These are phyloP conservation scores for Kazachstania kunashirensis DNA, from an alignment of 805 yeast genomes.

Conservation along the genomic window DNA sequence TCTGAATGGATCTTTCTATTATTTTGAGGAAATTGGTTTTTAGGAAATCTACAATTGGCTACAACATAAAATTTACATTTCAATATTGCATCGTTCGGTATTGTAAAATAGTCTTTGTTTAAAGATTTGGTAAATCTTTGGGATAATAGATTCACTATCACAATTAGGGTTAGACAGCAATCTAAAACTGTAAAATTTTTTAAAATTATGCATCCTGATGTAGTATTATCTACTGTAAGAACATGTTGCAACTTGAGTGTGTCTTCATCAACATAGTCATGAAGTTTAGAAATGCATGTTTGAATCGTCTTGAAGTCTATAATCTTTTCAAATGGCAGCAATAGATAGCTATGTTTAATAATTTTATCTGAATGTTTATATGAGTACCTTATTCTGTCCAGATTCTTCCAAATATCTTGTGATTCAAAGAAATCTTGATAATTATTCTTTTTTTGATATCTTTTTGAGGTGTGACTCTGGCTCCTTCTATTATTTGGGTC, in stretches of 20 bases:
- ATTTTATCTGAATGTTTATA: conserved; percentile 5
- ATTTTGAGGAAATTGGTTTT: not conserved
- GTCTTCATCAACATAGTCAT: conserved; percentile 11
- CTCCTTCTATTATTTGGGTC: conserved; percentile 1
- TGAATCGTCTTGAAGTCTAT: conserved; percentile 2
- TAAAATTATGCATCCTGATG: conserved; percentile 6
- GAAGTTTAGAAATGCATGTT: conserved; percentile 10
- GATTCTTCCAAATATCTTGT: conserved; percentile 21
- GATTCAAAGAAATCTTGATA: conserved; percentile 7
- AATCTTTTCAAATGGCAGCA: conserved; percentile 7
- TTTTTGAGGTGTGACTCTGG: not conserved
- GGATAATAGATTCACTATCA: conserved; percentile 12
- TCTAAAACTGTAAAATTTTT: conserved; percentile 16
- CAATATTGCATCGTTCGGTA: conserved; percentile 10
- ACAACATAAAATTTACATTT: conserved; percentile 15
- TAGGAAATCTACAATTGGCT: conserved; percentile 5
- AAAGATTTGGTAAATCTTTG: conserved; percentile 9
- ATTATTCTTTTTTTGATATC: conserved; percentile 1
- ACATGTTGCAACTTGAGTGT: conserved; percentile 7
- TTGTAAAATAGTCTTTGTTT: conserved; percentile 7
- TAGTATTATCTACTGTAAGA: too few relatives aligned
- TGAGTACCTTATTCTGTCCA: conserved; percentile 15
- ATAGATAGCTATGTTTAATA: conserved; percentile 14
- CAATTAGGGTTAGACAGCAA: conserved; percentile 15
- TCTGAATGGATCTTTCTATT: not conserved